Percentiles rank a stretch among this genome's conserved stretches.
phyloP scores from a whole-genome alignment of 2,329 filamentous ascomycete genomes.

The Diaporthe sp. region DNA sequence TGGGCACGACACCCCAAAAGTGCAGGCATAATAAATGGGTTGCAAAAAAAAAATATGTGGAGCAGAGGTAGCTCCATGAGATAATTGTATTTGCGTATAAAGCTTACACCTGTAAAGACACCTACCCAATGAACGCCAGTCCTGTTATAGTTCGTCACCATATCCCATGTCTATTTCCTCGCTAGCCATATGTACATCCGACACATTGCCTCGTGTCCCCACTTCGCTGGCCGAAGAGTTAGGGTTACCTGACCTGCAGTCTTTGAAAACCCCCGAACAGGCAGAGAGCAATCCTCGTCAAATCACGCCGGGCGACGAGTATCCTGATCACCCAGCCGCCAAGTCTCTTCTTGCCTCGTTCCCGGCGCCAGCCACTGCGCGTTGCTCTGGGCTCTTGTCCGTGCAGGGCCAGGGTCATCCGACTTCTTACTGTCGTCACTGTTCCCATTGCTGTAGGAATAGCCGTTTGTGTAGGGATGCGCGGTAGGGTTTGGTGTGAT shows the following conservation, averaged over 20 bases:
- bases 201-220: neutral
- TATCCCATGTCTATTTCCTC: conserved; percentile 20
- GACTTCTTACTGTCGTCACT: conserved; percentile 69
- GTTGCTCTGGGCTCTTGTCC: conserved; percentile 57
- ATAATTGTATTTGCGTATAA: neutral
- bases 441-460: conserved; percentile 53
- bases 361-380: conserved; percentile 81
- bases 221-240: neutral
- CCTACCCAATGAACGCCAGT: conserved; percentile 31
- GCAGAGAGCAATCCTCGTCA: neutral
- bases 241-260: neutral
- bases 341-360: conserved; percentile 89
- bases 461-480: conserved; percentile 62
- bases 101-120: conserved; percentile 15
- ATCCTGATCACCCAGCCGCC: conserved; percentile 63
- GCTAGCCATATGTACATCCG: conserved; percentile 13
- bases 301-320: conserved; percentile 38
- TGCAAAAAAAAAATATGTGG: neutral
- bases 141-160: conserved; percentile 7
- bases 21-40: neutral
- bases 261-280: neutral
- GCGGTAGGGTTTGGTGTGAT: conserved; percentile 39
- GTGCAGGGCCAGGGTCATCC: conserved; percentile 61
- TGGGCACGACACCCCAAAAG: neutral
- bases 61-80: neutral